These are phyloP conservation scores for Podila epigama DNA, from an alignment of 192 early-diverging fungal species.

Conservation along the genomic window DNA sequence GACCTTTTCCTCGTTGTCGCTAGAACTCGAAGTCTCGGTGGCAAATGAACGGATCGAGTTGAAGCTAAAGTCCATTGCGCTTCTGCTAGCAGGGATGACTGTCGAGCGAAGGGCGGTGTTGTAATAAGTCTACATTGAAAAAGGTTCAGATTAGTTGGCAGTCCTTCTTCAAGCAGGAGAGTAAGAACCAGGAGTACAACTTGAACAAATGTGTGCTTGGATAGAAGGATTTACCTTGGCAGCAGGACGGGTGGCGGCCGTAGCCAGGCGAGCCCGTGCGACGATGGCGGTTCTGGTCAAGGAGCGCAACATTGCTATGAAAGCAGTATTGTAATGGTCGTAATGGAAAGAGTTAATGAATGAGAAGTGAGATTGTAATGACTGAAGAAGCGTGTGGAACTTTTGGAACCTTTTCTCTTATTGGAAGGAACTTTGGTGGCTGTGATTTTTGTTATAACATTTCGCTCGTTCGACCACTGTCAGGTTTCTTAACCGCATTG, in stretches of 20 bases:
- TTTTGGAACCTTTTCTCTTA: no score
- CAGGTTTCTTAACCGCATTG: no score
- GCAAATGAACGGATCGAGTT: conserved; percentile 39
- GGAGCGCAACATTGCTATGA: conserved; percentile 37
- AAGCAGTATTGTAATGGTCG: no score
- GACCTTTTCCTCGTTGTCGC: conserved; percentile 26
- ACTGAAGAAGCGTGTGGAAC: background rate
- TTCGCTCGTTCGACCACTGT: no score
- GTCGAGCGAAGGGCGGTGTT: conserved; percentile 26
- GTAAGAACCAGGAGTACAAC: background rate
- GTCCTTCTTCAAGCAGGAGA: background rate
- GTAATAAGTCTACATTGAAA: conserved; percentile 18
- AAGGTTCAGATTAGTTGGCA: background rate
- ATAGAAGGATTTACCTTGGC: conserved; percentile 33
- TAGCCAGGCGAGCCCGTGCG: conserved; percentile 15
- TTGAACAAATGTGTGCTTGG: no score
- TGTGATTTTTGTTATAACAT: no score
- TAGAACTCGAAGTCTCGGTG: conserved; percentile 17
- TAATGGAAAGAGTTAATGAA: conserved; percentile 1
- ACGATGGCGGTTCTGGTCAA: conserved; percentile 33
- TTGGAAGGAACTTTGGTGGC: no score
- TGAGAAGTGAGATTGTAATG: background rate
- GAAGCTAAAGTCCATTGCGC: conserved; percentile 3
- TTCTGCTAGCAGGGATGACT: conserved; percentile 18
- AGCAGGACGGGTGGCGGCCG: conserved; percentile 3